Conservation (phyloP, 306 rosid genomes). For the Bauhinia variegata region DNA sequence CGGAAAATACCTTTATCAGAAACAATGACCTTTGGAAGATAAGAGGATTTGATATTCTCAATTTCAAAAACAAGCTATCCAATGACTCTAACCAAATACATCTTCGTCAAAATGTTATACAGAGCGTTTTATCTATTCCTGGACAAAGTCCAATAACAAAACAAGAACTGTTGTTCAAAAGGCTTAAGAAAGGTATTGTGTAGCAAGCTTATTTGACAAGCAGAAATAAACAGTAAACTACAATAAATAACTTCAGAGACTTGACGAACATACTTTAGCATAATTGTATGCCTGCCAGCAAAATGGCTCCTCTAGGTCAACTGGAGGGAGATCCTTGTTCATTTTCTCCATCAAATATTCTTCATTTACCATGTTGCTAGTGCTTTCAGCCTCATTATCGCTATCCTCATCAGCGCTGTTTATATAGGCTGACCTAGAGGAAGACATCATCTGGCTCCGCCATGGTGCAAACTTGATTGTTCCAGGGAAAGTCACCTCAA, state of each 20-base stretch:
- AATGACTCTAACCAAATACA: slow-evolving; percentile 18
- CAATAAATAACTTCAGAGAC: background rate
- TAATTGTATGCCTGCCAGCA: slow-evolving; percentile 97
- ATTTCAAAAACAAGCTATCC: slow-evolving; percentile 2
- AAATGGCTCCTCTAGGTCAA: slow-evolving; percentile 96
- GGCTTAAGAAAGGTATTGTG: slow-evolving; percentile 16
- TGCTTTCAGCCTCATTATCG: slow-evolving; percentile 73
- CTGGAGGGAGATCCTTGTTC: slow-evolving; percentile 91
- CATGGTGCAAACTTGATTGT: slow-evolving; percentile 89
- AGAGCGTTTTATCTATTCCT: background rate
- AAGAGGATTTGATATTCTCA: slow-evolving; percentile 7
- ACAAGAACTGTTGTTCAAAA: slow-evolving; percentile 7
- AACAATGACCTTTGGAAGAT: slow-evolving; percentile 12
- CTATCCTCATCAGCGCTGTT: slow-evolving; percentile 72
- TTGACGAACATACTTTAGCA: slow-evolving; percentile 69
- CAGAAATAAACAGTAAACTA: background rate
- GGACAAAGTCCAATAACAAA: slow-evolving; percentile 10
- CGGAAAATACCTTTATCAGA: slow-evolving; percentile 29
- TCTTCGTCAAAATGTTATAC: background rate
- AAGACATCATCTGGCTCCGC: slow-evolving; percentile 58
- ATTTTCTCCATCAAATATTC: slow-evolving; percentile 85
- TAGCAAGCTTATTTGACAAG: background rate
- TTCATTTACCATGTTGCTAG: slow-evolving; percentile 72
- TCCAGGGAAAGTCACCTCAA: slow-evolving; percentile 97
- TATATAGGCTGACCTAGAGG: slow-evolving; percentile 51